These are phyloP conservation scores for Starmerella bacillaris DNA, from an alignment of 805 yeast species.

Conservation along the genomic window DNA sequence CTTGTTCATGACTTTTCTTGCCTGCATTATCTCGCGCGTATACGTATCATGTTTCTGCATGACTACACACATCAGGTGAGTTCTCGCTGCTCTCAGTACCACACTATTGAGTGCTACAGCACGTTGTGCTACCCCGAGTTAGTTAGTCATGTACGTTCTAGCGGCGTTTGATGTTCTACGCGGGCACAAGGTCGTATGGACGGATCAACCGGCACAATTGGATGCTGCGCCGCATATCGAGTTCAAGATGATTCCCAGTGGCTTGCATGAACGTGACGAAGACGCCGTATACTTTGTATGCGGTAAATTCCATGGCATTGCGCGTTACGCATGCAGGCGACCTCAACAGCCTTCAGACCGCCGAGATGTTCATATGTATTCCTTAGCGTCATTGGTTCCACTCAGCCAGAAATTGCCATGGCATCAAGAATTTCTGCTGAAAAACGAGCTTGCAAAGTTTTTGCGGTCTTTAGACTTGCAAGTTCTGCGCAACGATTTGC, in stretches of 20 bases:
- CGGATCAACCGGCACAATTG: constrained; percentile 15
- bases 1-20: no score
- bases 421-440: constrained; percentile 14
- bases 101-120: no score
- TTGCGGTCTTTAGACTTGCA: constrained; percentile 8
- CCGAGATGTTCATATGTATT: constrained; percentile 9
- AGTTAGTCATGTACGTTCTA: no score
- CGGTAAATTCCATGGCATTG: constrained; percentile 14
- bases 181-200: constrained; percentile 35
- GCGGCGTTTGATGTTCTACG: constrained; percentile 35
- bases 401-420: constrained; percentile 9
- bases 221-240: constrained; percentile 32
- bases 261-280: constrained; percentile 34
- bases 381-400: constrained; percentile 16
- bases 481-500: constrained; percentile 8
- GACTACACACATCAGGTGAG: no score
- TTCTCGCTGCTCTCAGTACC: no score
- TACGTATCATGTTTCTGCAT: no score
- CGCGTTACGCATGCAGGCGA: constrained; percentile 10
- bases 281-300: constrained; percentile 38
- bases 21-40: no score
- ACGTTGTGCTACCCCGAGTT: no score
- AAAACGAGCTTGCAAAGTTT: constrained; percentile 9
- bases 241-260: constrained; percentile 51
- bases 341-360: constrained; percentile 7